A percentile compares a stretch with the other conserved stretches of the same genome.
Evolutionary conservation across 306 rosid species (phyloP).

Genomic region (Acacia crassicarpa): DNA sequence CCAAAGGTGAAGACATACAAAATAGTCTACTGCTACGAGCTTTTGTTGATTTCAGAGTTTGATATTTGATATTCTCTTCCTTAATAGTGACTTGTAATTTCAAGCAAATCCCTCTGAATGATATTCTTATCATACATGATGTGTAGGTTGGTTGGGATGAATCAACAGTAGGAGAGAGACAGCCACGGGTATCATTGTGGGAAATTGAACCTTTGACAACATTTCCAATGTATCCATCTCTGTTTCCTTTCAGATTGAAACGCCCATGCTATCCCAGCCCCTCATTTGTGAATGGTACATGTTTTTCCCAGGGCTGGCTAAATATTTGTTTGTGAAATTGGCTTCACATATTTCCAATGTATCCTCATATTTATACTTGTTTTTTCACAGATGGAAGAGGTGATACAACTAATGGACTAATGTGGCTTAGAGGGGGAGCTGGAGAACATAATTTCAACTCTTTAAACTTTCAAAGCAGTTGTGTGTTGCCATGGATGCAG

Average conservation of each 20-base stretch:
- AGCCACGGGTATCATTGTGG: constrained; percentile 86
- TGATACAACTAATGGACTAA: constrained; percentile 67
- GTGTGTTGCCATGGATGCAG: constrained; percentile 83
- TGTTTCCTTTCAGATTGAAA: constrained; percentile 82
- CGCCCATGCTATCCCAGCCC: constrained; percentile 92
- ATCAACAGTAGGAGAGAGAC: constrained; percentile 87
- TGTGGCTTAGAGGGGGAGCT: constrained; percentile 76
- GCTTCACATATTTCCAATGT: not conserved
- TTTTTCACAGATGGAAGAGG: constrained; percentile 69
- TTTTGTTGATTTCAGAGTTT: constrained; percentile 7
- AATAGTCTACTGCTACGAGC: not conserved
- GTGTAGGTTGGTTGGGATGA: constrained; percentile 94
- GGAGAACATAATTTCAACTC: constrained; percentile 69
- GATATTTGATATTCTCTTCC: not conserved
- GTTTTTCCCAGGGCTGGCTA: not conserved
- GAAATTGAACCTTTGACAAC: constrained; percentile 93
- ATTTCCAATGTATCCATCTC: constrained; percentile 88
- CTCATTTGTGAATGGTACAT: constrained; percentile 66
- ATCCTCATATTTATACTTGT: constrained; percentile 25
- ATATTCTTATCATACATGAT: constrained; percentile 9
- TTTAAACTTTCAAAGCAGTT: constrained; percentile 65
- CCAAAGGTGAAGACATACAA: not conserved
- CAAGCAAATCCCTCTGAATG: not conserved
- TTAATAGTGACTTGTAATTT: not conserved
- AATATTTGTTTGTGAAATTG: not conserved